Conservation (phyloP, 371 early-diverging fungal genomes). For the Zychaea mexicana region DNA sequence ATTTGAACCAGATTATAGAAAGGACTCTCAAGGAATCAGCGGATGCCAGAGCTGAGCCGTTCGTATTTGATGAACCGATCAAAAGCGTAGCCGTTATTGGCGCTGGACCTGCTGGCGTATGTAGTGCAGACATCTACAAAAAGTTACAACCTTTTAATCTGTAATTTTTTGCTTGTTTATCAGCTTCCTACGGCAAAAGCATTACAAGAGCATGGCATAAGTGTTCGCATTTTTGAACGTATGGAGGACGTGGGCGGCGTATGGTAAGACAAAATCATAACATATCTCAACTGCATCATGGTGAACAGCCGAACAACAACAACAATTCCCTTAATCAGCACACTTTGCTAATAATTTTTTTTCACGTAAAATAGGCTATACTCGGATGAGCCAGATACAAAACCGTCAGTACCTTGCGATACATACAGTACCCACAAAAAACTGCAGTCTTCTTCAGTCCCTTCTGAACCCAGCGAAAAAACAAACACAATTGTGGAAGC, state of each 20-base stretch:
- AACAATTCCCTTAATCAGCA: too few species aligned
- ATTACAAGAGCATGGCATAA: constrained; percentile 33
- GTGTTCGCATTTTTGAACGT: constrained; percentile 39
- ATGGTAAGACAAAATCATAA: constrained; percentile 22
- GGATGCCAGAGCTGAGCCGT: constrained; percentile 19
- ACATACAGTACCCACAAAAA: not conserved
- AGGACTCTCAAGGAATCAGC: constrained; percentile 9
- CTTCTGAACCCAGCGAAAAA: not conserved
- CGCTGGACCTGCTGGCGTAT: constrained; percentile 44
- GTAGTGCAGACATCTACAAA: too few species aligned
- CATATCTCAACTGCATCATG: not conserved
- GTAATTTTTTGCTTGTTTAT: not conserved
- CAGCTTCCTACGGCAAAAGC: constrained; percentile 36
- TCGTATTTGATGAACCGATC: constrained; percentile 22
- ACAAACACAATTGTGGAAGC: not conserved
- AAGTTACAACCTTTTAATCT: not conserved
- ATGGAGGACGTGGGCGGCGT: constrained; percentile 31
- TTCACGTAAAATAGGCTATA: too few species aligned
- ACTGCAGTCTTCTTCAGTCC: too few species aligned
- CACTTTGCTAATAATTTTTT: too few species aligned
- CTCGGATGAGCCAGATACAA: constrained; percentile 16
- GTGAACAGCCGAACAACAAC: too few species aligned
- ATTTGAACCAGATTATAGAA: constrained; percentile 10
- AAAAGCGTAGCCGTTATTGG: constrained; percentile 41
- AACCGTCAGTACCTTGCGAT: not conserved